Evolutionary conservation across 2,329 filamentous ascomycete species (phyloP), one percentile per base, ranked within the genome.

Genomic region (Myriosclerotinia curreyana): DNA sequence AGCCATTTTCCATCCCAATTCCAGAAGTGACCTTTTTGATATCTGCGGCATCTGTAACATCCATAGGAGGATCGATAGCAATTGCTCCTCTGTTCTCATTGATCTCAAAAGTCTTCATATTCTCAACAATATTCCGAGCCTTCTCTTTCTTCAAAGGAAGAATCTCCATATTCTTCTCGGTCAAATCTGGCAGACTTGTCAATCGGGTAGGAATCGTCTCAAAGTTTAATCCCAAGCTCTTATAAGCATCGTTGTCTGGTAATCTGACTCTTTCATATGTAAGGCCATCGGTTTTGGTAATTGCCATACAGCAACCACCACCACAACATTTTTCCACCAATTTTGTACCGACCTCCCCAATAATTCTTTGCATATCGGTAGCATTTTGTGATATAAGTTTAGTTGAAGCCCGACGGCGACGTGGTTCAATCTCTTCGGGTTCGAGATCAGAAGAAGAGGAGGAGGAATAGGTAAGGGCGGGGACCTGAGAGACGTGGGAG

Each of bases 181-280:
- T 92, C 56, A 96, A 75, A 9, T 89, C 86, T 62, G 85, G 81
- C 31, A 93, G 78, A 70, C 86, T 87, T 49, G 87, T 91, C 66
- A 98, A 80, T 22, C 83, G 80, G 58, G 86, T 91, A 7, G 88
- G 89, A 61, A 98, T 85, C 40, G 87, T 83, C 64, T 86, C 86
- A 66, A 98, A 82, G 71, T 88, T 90, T 70, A 98, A 82, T 60
- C 87, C 82, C 56, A 99, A 82, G 66, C 88, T 91, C 64, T 85
- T 83, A 79, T 90, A 99, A 20, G 95, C 95, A 66, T 88, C 83
- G 72, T 96, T 98, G 75, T 95, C 86, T 1, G 94, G 93, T 2
- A 85, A 73, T 20, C 79, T 71, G 25, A 88, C 75, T 8, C 73
- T 74, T 71, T 87, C 84, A 65, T 81, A 85, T 49, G 82, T 77